Evolutionary conservation across 2,329 filamentous ascomycete genomes (phyloP).

Genomic region (Aureobasidium pullulans): DNA sequence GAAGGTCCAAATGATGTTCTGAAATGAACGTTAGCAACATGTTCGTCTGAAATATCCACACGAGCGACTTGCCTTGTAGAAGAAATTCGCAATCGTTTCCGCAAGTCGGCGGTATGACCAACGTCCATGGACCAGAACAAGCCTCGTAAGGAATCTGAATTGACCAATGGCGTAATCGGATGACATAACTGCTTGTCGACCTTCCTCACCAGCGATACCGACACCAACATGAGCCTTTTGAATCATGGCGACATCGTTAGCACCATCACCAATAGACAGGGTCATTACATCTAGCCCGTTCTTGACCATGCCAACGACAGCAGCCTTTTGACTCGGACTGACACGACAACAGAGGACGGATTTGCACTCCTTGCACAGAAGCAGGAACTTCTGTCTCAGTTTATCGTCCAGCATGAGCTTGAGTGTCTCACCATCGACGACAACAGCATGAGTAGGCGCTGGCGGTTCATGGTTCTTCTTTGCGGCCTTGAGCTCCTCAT

Average conservation of each 20-base stretch:
- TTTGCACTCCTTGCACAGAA: slow-evolving; percentile 95
- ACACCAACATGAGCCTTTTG: slow-evolving; percentile 96
- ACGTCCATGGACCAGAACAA: slow-evolving; percentile 82
- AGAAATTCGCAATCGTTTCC: slow-evolving; percentile 96
- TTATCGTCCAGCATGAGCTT: slow-evolving; percentile 77
- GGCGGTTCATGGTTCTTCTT: slow-evolving; percentile 80
- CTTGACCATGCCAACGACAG: slow-evolving; percentile 95
- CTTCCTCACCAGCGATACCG: slow-evolving; percentile 88
- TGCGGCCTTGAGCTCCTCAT: slow-evolving; percentile 74
- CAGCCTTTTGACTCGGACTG: slow-evolving; percentile 91
- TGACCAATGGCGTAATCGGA: slow-evolving; percentile 94
- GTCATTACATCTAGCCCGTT: slow-evolving; percentile 93
- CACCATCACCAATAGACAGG: slow-evolving; percentile 83
- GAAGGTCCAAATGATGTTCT: slow-evolving; percentile 97
- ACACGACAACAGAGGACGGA: slow-evolving; percentile 96
- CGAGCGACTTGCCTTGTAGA: slow-evolving; percentile 68
- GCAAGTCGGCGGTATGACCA: slow-evolving; percentile 95
- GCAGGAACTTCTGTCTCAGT: slow-evolving; percentile 83
- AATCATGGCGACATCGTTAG: slow-evolving; percentile 97
- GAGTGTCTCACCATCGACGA: slow-evolving; percentile 91
- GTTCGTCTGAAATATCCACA: neutral
- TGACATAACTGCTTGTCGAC: slow-evolving; percentile 89
- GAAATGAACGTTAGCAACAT: neutral
- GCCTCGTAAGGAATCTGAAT: slow-evolving; percentile 77
- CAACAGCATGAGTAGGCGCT: slow-evolving; percentile 77